Percentiles rank a stretch among this genome's conserved stretches.
Evolutionary conservation across 345 rosid genomes (phyloP).

Genomic region (Bruguiera gymnorhiza): DNA sequence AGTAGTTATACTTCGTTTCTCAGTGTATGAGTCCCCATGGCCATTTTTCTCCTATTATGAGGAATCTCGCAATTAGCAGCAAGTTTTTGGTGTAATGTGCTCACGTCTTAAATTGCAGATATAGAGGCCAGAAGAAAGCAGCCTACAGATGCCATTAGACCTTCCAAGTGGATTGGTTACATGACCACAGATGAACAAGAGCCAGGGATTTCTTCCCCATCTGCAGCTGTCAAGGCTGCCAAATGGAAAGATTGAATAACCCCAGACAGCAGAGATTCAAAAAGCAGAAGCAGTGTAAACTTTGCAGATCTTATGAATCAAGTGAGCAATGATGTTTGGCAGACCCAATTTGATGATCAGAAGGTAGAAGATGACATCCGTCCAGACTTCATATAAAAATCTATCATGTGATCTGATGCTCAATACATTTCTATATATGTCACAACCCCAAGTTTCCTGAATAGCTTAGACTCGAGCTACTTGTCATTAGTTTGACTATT

Average conservation of each 20-base stretch:
- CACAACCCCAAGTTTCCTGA: background rate
- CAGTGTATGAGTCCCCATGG: no score
- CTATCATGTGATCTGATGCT: background rate
- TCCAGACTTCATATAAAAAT: slow-evolving; percentile 53
- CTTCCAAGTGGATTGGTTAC: slow-evolving; percentile 24
- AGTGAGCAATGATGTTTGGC: slow-evolving; percentile 21
- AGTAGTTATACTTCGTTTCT: no score
- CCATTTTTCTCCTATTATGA: no score
- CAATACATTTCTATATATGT: background rate
- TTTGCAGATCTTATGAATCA: slow-evolving; percentile 14
- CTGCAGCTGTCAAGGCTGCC: slow-evolving; percentile 20
- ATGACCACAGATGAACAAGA: slow-evolving; percentile 10
- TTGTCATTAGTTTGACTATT: background rate
- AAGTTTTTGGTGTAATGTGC: background rate
- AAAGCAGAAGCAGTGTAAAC: background rate
- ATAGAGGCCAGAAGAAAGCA: slow-evolving; percentile 1
- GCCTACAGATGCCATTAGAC: background rate
- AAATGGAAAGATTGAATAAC: slow-evolving; percentile 48
- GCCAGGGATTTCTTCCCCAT: slow-evolving; percentile 2
- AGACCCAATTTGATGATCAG: slow-evolving; percentile 23
- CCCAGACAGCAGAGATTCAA: slow-evolving; percentile 19
- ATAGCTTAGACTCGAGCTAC: background rate
- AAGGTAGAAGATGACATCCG: slow-evolving; percentile 67
- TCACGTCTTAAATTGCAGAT: slow-evolving; percentile 7
- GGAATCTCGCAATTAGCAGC: no score